Base-by-base conservation (phyloP, 2,329 filamentous ascomycete genomes). In the Paraconiothyrium sp. region DNA sequence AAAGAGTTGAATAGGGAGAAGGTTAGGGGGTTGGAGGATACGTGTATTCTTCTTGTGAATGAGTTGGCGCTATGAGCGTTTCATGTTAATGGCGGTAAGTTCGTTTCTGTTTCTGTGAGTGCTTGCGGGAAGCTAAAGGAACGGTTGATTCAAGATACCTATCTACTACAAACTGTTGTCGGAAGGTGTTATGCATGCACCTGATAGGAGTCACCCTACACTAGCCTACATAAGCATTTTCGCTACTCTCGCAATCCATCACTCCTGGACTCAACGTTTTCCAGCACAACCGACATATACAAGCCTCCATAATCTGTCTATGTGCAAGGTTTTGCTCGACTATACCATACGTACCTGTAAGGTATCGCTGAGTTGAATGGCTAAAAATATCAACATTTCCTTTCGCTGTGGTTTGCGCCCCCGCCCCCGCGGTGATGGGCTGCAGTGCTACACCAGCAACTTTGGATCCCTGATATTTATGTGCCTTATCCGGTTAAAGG, bases 1-100 rank as follows among this genome's bases (percentile, higher is more conserved):
- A 14, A 27, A 11, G 34, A 39, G 16, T 27, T 41, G 34, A 52
- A 52, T 14, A 24, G 22, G 22, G 35, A 52, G 35, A 52, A 52
- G 35, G 35, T 52, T 1, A 52, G 22, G 9, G 35, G 49, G 4
- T 4, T 52, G n/a, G 35, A 52, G 13, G 34, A 52, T 52, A 52
- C 49, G 22, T 22, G 34, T 37, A 52, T 52, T 52, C 35, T 51
- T 9, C n/a, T 50, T 20, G 30, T 52, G 3, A 52, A n/a, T 13
- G 49, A 52, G 22, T 22, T 41, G n/a, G 34, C 32, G 32, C 11
- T 41, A 5, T 41, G 34, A 52, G 35, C 1, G 2, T 5, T 1
- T 4, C 6, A 5, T 41, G 16, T 20, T 7, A 7, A 8, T 41
- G 11, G 16, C 2, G 14, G n/a, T 20, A 30, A 30, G 2, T 41